Evolutionary conservation across 2,329 filamentous ascomycete genomes (phyloP).

Genomic region (Aspergillus phoenicis): DNA sequence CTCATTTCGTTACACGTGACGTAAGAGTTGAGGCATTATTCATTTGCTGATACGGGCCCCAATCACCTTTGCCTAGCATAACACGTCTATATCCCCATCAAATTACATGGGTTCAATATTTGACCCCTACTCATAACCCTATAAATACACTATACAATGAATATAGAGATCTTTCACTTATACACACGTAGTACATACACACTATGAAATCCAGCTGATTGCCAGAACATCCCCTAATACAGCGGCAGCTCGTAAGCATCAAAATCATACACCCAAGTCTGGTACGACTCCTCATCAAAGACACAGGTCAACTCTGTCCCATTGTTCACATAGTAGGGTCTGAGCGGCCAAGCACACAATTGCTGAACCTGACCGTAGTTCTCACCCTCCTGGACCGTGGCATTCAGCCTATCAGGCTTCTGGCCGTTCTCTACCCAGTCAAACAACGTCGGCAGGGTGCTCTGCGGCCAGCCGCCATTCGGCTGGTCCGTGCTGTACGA

Average conservation of each 20-base stretch:
- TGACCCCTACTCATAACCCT: neutral
- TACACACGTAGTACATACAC: no score
- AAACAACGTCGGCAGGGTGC: constrained; percentile 51
- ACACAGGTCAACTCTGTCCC: constrained; percentile 16
- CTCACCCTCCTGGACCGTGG: constrained; percentile 37
- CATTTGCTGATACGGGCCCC: no score
- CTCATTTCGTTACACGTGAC: no score
- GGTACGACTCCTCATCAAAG: constrained; percentile 5
- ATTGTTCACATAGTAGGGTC: constrained; percentile 34
- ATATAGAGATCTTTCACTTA: no score
- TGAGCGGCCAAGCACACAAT: constrained; percentile 38
- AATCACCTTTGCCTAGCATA: no score
- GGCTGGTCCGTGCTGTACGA: constrained; percentile 49
- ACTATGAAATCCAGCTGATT: no score
- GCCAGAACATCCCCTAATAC: neutral
- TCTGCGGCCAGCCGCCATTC: constrained; percentile 46
- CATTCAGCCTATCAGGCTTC: constrained; percentile 49
- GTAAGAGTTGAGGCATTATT: no score
- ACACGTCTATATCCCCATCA: no score
- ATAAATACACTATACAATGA: neutral
- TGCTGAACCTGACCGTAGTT: constrained; percentile 36
- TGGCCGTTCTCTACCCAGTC: constrained; percentile 57
- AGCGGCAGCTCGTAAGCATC: neutral
- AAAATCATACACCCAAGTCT: neutral
- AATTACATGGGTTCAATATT: no score